phyloP scores from a whole-genome alignment of 164 flowering plant species.

The Annona cherimola region DNA sequence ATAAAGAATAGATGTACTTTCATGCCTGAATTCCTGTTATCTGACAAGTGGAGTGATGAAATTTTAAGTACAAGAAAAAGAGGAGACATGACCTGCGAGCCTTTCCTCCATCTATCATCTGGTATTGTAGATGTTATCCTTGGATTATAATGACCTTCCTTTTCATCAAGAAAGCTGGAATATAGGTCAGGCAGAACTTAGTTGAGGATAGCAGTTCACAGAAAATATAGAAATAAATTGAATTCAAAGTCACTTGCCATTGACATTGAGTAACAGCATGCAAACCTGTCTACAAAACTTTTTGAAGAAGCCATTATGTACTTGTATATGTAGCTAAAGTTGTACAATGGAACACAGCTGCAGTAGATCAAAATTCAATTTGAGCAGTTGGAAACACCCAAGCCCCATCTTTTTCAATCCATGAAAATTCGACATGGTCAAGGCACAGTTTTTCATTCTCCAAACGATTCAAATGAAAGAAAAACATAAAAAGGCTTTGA shows the following conservation, averaged over 20 bases:
- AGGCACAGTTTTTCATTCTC: background rate
- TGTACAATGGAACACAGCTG: constrained; percentile 93
- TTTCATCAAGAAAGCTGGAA: constrained; percentile 62
- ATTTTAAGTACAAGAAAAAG: background rate
- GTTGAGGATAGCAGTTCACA: background rate
- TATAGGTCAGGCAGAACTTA: background rate
- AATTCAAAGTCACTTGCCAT: background rate
- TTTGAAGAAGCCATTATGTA: constrained; percentile 69
- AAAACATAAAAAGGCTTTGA: too few species aligned
- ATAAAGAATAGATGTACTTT: background rate
- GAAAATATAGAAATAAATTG: background rate
- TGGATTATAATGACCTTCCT: constrained; percentile 67
- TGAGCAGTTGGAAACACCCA: background rate
- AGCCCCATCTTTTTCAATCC: background rate
- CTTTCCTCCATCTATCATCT: constrained; percentile 79
- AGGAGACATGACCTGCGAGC: constrained; percentile 60
- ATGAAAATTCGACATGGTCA: background rate
- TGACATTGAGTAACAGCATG: background rate
- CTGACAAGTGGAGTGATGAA: background rate
- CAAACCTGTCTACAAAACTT: constrained; percentile 95
- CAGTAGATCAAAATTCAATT: constrained; percentile 12
- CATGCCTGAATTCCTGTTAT: background rate
- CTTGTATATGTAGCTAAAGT: constrained; percentile 78
- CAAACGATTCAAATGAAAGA: background rate
- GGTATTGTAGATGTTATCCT: constrained; percentile 82